These are phyloP conservation scores for Trematosphaeria pertusa DNA, from an alignment of 2,329 filamentous ascomycete species.

Conservation along the genomic window DNA sequence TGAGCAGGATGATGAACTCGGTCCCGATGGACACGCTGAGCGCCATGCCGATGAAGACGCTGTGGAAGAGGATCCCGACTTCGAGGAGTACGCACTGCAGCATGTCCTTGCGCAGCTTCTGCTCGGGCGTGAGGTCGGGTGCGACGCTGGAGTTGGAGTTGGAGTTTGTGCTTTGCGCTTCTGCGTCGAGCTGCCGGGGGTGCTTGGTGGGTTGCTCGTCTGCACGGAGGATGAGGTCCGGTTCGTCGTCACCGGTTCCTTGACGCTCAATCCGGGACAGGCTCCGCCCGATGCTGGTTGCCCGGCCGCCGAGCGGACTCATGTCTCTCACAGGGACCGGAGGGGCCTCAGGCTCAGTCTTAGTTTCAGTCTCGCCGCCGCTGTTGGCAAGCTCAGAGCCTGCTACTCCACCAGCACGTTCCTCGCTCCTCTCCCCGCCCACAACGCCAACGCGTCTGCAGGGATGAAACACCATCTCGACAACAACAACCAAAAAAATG, in stretches of 20 bases:
- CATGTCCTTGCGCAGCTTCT: slow-evolving; percentile 36
- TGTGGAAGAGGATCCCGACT: slow-evolving; percentile 69
- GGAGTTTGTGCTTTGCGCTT: too few relatives aligned
- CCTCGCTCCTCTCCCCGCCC: too few relatives aligned
- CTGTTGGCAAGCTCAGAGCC: slow-evolving; percentile 14
- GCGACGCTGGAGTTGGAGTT: too few relatives aligned
- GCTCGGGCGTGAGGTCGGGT: too few relatives aligned
- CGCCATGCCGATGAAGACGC: slow-evolving; percentile 68
- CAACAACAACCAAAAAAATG: slow-evolving; percentile 66
- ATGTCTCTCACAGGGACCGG: slow-evolving; percentile 33
- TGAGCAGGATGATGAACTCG: slow-evolving; percentile 65
- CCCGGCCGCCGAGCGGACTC: slow-evolving; percentile 29
- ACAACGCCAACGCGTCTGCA: slow-evolving; percentile 62
- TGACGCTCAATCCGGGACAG: slow-evolving; percentile 37
- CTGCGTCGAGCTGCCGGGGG: too few relatives aligned
- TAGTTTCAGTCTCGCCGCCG: too few relatives aligned
- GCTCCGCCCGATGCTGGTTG: slow-evolving; percentile 38
- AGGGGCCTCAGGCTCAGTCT: too few relatives aligned
- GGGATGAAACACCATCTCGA: slow-evolving; percentile 66
- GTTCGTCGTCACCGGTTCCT: too few relatives aligned
- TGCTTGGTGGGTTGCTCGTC: slow-evolving; percentile 41
- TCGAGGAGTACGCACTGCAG: slow-evolving; percentile 56
- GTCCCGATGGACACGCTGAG: slow-evolving; percentile 61
- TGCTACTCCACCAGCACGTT: slow-evolving; percentile 25
- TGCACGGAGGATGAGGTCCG: slow-evolving; percentile 47